Evolutionary conservation across 305 asterid genomes (phyloP), one percentile per base, ranked within the genome.

Genomic region (Nicotiana rustica): DNA sequence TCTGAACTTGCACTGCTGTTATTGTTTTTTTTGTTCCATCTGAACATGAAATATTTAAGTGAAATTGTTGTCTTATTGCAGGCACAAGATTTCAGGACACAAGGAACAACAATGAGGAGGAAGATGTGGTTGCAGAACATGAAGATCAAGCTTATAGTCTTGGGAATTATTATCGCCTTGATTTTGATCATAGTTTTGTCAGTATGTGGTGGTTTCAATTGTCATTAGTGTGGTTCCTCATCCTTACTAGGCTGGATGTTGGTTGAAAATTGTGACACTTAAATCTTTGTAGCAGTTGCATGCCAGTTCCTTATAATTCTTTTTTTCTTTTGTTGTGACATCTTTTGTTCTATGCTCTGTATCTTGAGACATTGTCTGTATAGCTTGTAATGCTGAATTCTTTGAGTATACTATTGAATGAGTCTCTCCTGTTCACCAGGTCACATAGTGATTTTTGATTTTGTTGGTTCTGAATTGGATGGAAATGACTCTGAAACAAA

Each of bases 1-100:
- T 55, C 66, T 76, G 47, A 76, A 55, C 41, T 29, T 75, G 80
- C 31, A 52, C 47, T 76, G 9, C 17, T 10, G 12, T 17, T 14
- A 52, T 55, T 52, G 65, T 25, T 76, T 29, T 29, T 76, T 55
- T 55, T 52, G 29, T 49, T 49, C 79, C 19, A 49, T 49, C 64
- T 49, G 79, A 73, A 14, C 64, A 41, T 70, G 41, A 49, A 49
- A 73, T 73, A 25, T 73, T 12, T 21, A 13, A 73, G 19, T 21
- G 79, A 21, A 71, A 44, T 19, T 47, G 8, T 84, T 56, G 57
- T 10, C 52, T 38, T 75, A 5, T 77, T 82, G 85, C 89, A 93
- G 96, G 96, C 97, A 14, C 97, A 93, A 87, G 97, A 93, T 89
- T 93, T 93, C 86, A 91, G 92, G 90, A 91, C 97, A 29, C 94